Conservation (phyloP, 2,329 filamentous ascomycete genomes). For the Rhynchosporium graminicola region DNA sequence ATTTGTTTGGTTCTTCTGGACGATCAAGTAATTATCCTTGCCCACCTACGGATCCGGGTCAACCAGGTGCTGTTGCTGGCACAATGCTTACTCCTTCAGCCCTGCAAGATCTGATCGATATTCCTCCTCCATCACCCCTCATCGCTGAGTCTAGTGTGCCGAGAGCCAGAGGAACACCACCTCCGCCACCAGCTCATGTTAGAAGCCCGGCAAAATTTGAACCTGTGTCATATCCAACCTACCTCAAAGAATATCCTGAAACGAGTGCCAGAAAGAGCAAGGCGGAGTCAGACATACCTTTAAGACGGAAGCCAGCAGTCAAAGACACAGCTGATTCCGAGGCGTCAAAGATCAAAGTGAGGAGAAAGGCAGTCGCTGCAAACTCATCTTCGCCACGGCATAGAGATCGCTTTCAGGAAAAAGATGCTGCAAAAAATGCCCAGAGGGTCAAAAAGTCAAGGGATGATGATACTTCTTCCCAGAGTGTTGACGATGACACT, state of each 20-base stretch:
- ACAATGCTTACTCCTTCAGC: constrained; percentile 33
- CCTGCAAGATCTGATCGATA: constrained; percentile 35
- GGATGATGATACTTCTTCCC: constrained; percentile 37
- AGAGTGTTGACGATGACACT: constrained; percentile 39
- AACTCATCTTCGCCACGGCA: constrained; percentile 40
- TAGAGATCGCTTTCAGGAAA: constrained; percentile 34
- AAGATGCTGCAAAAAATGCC: constrained; percentile 31
- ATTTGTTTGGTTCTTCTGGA: constrained; percentile 27
- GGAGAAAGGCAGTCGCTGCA: constrained; percentile 41
- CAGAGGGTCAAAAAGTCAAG: constrained; percentile 28
- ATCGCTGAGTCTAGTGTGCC: constrained; percentile 30
- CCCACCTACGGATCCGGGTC: constrained; percentile 36
- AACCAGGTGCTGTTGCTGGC: constrained; percentile 35
- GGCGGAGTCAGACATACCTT: constrained; percentile 35
- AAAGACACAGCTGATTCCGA: constrained; percentile 23
- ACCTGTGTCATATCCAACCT: constrained; percentile 42
- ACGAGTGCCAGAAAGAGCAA: constrained; percentile 35
- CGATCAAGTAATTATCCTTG: constrained; percentile 39
- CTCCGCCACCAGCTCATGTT: constrained; percentile 37
- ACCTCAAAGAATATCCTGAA: constrained; percentile 42
- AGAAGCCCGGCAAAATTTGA: constrained; percentile 40
- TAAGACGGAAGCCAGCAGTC: constrained; percentile 35
- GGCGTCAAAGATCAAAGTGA: constrained; percentile 24
- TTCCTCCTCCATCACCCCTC: constrained; percentile 28
- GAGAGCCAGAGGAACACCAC: constrained; percentile 36